Conservation (phyloP, 768 basidiomycete species). For the Suillus paluster region DNA sequence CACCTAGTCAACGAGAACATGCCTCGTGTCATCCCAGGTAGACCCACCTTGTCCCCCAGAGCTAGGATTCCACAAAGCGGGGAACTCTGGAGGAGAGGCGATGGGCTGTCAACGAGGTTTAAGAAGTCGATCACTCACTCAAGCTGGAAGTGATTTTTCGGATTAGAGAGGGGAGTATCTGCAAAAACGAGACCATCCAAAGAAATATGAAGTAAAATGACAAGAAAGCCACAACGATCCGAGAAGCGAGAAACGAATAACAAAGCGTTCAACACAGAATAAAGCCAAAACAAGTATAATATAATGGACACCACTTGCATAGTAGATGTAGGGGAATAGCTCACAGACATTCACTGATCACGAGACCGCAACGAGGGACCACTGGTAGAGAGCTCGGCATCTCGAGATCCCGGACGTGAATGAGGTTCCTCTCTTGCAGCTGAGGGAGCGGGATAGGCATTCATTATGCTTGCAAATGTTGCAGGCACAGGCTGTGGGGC, state of each 20-base stretch:
- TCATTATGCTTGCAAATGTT: conserved; percentile 72
- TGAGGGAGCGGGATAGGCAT: conserved; percentile 57
- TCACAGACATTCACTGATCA: neutral
- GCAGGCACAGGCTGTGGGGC: conserved; percentile 45
- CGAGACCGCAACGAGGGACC: conserved; percentile 5
- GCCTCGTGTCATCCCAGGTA: conserved; percentile 24
- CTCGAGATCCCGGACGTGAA: conserved; percentile 33
- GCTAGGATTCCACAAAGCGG: conserved; percentile 1
- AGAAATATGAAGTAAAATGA: neutral
- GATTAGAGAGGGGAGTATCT: conserved; percentile 1
- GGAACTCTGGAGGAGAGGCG: neutral
- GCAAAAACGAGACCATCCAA: conserved; percentile 2
- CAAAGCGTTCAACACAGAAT: conserved; percentile 3
- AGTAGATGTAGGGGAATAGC: neutral
- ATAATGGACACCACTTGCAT: conserved; percentile 8
- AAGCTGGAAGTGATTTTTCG: neutral
- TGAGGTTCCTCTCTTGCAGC: conserved; percentile 28
- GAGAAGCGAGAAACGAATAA: neutral
- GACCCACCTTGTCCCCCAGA: conserved; percentile 7
- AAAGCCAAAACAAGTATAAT: conserved; percentile 7
- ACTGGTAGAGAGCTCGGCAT: conserved; percentile 15
- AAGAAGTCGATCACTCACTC: neutral
- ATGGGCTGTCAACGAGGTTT: neutral
- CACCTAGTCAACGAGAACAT: conserved; percentile 14
- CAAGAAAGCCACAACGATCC: neutral